Evolutionary conservation across 2,329 filamentous ascomycete genomes (phyloP).

Genomic region (Phaeosphaeriaceae sp.): DNA sequence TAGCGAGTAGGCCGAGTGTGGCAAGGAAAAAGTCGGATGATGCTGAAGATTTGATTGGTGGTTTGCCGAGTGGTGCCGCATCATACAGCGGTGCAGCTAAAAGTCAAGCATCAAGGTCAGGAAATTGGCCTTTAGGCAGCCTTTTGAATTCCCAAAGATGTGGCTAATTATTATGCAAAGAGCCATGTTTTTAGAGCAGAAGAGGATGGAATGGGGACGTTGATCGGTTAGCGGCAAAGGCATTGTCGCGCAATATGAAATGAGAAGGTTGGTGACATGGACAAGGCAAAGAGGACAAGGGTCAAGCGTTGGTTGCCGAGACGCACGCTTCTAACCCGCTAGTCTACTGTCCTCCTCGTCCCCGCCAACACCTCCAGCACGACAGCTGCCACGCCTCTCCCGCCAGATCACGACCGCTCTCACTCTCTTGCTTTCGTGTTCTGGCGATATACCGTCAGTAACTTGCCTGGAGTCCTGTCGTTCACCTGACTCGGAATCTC

Average conservation of each 20-base stretch:
- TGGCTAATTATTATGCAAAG: no score
- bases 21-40: not conserved
- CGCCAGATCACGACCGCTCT: no score
- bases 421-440: not conserved
- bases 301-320: not conserved
- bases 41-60: constrained; percentile 4
- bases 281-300: not conserved
- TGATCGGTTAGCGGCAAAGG: no score
- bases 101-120: constrained; percentile 8
- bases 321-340: no score
- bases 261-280: constrained; percentile 1
- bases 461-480: not conserved
- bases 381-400: not conserved
- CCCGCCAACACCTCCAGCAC: no score
- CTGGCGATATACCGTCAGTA: not conserved
- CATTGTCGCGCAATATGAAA: not conserved
- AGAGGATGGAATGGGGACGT: no score
- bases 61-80: constrained; percentile 11
- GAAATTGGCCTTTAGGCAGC: not conserved
- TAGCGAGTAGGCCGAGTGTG: not conserved
- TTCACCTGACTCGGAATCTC: not conserved
- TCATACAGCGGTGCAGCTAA: constrained; percentile 5
- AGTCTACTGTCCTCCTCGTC: no score
- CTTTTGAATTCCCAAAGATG: no score
- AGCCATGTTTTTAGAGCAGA: no score